phyloP scores from a whole-genome alignment of 2,329 filamentous ascomycete species.

The Neophaeococcomyces mojaviensis region DNA sequence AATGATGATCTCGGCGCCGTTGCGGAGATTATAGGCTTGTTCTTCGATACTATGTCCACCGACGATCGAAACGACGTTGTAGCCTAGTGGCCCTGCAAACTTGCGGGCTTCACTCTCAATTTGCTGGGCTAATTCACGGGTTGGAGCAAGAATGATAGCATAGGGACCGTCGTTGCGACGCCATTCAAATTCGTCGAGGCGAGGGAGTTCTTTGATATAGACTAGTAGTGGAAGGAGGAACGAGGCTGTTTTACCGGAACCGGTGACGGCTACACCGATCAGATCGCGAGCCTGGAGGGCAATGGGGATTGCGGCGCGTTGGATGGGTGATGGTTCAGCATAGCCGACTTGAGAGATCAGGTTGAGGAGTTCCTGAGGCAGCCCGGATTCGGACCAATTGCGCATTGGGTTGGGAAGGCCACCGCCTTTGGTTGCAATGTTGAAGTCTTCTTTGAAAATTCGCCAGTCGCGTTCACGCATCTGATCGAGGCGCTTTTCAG shows the following conservation, averaged over 20 bases:
- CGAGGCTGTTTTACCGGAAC: slow-evolving; percentile 95
- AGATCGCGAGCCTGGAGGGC: slow-evolving; percentile 86
- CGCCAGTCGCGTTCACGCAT: slow-evolving; percentile 99
- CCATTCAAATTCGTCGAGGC: slow-evolving; percentile 69
- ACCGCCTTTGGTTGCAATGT: slow-evolving; percentile 89
- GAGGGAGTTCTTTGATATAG: slow-evolving; percentile 86
- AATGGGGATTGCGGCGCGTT: slow-evolving; percentile 90
- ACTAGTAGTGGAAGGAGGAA: slow-evolving; percentile 87
- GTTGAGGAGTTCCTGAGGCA: slow-evolving; percentile 70
- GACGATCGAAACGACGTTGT: slow-evolving; percentile 94
- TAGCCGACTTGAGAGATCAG: slow-evolving; percentile 83
- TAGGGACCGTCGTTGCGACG: slow-evolving; percentile 95
- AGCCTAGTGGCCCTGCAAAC: slow-evolving; percentile 82
- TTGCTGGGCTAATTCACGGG: slow-evolving; percentile 93
- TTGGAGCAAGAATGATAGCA: slow-evolving; percentile 92
- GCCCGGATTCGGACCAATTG: slow-evolving; percentile 75
- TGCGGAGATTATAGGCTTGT: slow-evolving; percentile 79
- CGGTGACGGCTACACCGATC: slow-evolving; percentile 96
- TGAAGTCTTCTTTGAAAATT: slow-evolving; percentile 99
- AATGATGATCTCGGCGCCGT: slow-evolving; percentile 95
- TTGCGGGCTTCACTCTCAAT: slow-evolving; percentile 92
- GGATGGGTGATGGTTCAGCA: slow-evolving; percentile 82
- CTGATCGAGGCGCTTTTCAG: slow-evolving; percentile 80
- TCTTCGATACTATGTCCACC: slow-evolving; percentile 93
- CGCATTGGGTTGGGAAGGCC: slow-evolving; percentile 93